Evolutionary conservation across 257 asterid genomes (phyloP), one percentile per base, ranked within the genome.

Genomic region (Apocynum venetum): DNA sequence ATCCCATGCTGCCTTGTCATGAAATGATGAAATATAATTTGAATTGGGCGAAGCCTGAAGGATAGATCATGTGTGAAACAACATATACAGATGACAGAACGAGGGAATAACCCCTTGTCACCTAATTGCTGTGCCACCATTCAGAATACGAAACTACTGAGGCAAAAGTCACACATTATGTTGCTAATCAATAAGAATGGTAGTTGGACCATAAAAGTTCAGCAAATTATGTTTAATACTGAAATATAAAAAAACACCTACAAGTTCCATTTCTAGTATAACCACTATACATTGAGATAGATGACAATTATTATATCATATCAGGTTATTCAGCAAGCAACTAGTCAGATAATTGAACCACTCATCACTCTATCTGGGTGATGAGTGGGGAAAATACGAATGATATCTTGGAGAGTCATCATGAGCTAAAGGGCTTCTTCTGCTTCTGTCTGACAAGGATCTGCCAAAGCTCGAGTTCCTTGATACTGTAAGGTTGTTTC

Each of bases 391-490:
- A 41, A 63, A 83, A 80, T 85, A 72, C 35, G 83, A 79, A 60
- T 78, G 83, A 74, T 78, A 70, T 35, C 55, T 77, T 55, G 89
- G 71, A 43, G 84, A 78, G 67, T 81, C 88, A 57, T 90, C 91
- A 36, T 78, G 76, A 17, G 43, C 68, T 53, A 80, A 67, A 55
- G 91, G 86, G 83, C 84, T 91, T 83, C 91, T 84, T 85, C 92
- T 84, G 66, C 85, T 86, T 83, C 96, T 85, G 59, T 89, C 96
- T n/a, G 94, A 86, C 49, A 53, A 80, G 44, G 93, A 87, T 82
- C 96, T 88, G 48, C 87, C 89, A 59, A 65, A 82, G 71, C 84
- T 87, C 35, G 92, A 86, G 85, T 91, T 89, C 88, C 90, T 84
- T 55, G 90, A 76, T 52, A 75, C 47, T 5, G 85, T 74, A 7